phyloP scores from a whole-genome alignment of 2,329 filamentous ascomycete genomes.

The Cladorrhinum sp. region DNA sequence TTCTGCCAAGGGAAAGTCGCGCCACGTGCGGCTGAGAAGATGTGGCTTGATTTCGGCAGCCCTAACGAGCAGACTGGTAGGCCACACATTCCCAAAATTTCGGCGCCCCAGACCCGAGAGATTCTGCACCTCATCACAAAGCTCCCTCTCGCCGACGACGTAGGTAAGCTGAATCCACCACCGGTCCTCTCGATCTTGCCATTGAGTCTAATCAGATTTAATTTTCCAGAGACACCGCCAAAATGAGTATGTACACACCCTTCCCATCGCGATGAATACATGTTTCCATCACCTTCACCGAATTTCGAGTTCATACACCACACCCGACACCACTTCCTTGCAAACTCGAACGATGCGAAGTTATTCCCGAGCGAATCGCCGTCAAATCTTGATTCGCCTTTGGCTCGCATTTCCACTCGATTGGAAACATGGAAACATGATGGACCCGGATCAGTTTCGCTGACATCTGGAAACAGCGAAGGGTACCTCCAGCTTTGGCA shows the following conservation, averaged over 20 bases:
- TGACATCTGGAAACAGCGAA: conserved; percentile 43
- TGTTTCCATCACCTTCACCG: conserved; percentile 4
- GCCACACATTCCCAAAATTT: conserved; percentile 32
- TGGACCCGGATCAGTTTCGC: conserved; percentile 21
- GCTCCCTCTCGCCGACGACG: conserved; percentile 29
- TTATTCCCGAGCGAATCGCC: neutral
- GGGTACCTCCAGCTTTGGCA: conserved; percentile 57
- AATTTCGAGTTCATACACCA: neutral
- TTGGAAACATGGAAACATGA: neutral
- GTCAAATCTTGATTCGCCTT: neutral
- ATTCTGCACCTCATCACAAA: conserved; percentile 27
- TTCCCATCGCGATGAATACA: conserved; percentile 9
- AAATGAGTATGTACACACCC: conserved; percentile 52
- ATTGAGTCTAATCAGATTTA: conserved; percentile 23
- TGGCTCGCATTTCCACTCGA: neutral
- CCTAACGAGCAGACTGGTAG: conserved; percentile 27
- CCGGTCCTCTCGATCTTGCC: neutral
- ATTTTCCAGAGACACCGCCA: conserved; percentile 41
- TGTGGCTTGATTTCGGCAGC: conserved; percentile 20
- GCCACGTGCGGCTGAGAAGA: conserved; percentile 15
- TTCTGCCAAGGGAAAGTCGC: neutral
- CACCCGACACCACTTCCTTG: neutral
- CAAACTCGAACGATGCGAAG: neutral
- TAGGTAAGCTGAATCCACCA: conserved; percentile 23
- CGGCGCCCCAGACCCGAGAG: conserved; percentile 24